phyloP scores from a whole-genome alignment of 345 rosid species.

The Bruguiera parviflora region DNA sequence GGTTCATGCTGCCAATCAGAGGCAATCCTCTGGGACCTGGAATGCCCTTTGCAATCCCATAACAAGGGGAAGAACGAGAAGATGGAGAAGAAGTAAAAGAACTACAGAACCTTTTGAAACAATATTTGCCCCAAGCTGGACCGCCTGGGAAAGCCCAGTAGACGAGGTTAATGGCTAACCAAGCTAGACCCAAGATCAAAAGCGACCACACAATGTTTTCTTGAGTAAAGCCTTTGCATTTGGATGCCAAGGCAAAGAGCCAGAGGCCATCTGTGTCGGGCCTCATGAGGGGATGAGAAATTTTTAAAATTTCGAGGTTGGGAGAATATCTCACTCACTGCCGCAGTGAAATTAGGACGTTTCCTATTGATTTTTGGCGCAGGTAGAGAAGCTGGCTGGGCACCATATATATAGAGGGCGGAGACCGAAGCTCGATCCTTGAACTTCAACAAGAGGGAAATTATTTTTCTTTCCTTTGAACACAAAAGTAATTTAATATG shows the following conservation, averaged over 20 bases:
- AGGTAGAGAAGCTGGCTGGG: not conserved
- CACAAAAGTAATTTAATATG: too few species aligned
- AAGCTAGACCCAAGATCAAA: constrained; percentile 29
- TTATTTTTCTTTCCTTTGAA: too few species aligned
- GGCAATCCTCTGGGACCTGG: constrained; percentile 80
- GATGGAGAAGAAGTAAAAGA: not conserved
- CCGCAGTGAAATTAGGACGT: not conserved
- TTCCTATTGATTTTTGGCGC: not conserved
- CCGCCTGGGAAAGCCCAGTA: constrained; percentile 68
- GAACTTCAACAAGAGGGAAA: too few species aligned
- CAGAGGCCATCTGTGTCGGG: constrained; percentile 18
- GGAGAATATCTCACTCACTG: not conserved
- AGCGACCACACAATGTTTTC: constrained; percentile 40
- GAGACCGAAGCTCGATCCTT: too few species aligned
- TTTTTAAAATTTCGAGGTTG: not conserved
- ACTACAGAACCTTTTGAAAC: constrained; percentile 14
- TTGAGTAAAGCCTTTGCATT: constrained; percentile 46
- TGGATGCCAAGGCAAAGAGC: constrained; percentile 48
- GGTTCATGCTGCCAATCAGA: constrained; percentile 57
- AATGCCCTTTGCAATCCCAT: constrained; percentile 23
- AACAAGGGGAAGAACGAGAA: not conserved
- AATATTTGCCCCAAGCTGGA: constrained; percentile 67
- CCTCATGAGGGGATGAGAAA: constrained; percentile 4
- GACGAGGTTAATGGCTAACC: constrained; percentile 39
- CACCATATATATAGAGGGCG: constrained; percentile 29